Evolutionary conservation across 306 rosid species (phyloP), one percentile per base, ranked within the genome.

Genomic region (Medicago lupulina): DNA sequence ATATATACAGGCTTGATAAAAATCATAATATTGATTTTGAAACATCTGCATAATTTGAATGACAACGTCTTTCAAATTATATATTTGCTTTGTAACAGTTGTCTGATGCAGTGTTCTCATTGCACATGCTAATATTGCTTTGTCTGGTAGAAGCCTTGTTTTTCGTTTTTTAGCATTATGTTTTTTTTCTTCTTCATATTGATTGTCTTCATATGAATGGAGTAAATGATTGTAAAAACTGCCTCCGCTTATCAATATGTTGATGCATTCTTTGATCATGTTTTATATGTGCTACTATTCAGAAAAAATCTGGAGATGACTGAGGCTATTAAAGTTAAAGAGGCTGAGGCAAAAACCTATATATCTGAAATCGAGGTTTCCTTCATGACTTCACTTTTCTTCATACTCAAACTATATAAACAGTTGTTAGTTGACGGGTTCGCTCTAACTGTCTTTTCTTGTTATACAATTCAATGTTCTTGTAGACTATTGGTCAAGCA

Each of bases 401-500:
- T 71, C 13, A 12, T 41, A 70, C 41, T 57, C n/a, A 9, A 65
- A 13, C 73, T 70, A 40, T 58, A 28, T 50, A 64, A 55, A 64
- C 70, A 34, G 8, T 19, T 18, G 57, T 81, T 54, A 38, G 40
- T 64, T 68, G 47, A 40, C 7, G 16, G 9, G 7, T 28, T 44
- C 67, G 78, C 23, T 63, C 39, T 50, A 9, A 13, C 58, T 23
- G 43, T 16, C 44, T 19, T 55, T 63, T 79, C 12, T 49, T 59
- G 34, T 70, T 25, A 23, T 43, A 79, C 72, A 34, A 74, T 62
- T 70, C 66, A 70, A 74, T 65, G 13, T 60, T 82, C 81, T 31
- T 84, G 74, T 77, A 95, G 99, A 95, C 97, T 73, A 90, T 95
- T 80, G 93, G 99, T 79, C 97, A 95, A 86, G 99, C 99, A 68